phyloP scores from a whole-genome alignment of 495 filamentous ascomycete genomes.

The Chaetomidium leptoderma region DNA sequence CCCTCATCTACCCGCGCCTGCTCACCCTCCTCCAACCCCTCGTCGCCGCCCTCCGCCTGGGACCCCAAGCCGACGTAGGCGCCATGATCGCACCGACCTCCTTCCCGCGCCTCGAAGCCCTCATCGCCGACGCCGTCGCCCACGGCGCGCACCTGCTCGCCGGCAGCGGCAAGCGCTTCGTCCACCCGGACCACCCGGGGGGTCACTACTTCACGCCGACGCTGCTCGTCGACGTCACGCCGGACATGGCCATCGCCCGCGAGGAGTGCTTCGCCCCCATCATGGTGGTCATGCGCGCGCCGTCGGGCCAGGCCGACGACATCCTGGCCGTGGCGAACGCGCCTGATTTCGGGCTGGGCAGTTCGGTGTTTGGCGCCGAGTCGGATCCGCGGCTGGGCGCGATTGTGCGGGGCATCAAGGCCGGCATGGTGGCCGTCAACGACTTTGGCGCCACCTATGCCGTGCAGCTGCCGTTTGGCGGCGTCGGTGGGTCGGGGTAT shows the following conservation, averaged over 20 bases:
- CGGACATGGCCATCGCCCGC: constrained; percentile 76
- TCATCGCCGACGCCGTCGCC: constrained; percentile 71
- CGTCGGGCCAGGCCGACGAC: constrained; percentile 45
- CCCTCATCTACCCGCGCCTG: constrained; percentile 66
- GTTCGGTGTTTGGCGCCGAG: constrained; percentile 72
- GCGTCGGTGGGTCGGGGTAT: constrained; percentile 80
- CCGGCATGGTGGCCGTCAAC: constrained; percentile 89
- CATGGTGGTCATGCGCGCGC: constrained; percentile 74
- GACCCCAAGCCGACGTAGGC: constrained; percentile 69
- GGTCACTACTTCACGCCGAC: constrained; percentile 94
- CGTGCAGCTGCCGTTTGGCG: constrained; percentile 89
- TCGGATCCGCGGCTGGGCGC: constrained; percentile 36
- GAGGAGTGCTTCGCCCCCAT: constrained; percentile 91
- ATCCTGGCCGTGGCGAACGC: constrained; percentile 72
- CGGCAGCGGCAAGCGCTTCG: constrained; percentile 69
- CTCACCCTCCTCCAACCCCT: constrained; percentile 64
- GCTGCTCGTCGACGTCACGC: constrained; percentile 76
- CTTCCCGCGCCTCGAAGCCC: constrained; percentile 64
- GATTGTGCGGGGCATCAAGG: constrained; percentile 64
- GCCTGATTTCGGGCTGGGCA: constrained; percentile 71
- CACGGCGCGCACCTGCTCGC: constrained; percentile 75
- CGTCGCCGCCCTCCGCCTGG: constrained; percentile 65
- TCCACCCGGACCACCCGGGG: constrained; percentile 62
- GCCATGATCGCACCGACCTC: constrained; percentile 76
- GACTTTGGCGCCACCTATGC: constrained; percentile 92